Base-by-base conservation (phyloP, 805 yeast genomes). In the Pichia californica region DNA sequence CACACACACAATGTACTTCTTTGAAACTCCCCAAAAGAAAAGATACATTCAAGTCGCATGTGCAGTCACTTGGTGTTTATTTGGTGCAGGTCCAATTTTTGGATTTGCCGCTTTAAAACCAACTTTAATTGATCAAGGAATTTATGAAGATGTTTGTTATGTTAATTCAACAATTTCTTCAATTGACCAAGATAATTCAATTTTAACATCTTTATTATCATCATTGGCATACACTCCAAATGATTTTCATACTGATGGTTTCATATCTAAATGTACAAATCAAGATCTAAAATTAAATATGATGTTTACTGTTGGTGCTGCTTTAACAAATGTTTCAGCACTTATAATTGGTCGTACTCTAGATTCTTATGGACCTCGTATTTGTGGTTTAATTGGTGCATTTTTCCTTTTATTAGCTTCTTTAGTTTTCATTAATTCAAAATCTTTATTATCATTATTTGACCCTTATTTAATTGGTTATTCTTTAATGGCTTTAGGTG, bases 31-130 rank as follows among this genome's bases (percentile, higher is more conserved):
- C 1, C 26, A 46, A n/a, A 53, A 47, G 20, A 67, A 49, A 31
- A 60, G 72, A 47, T 30, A 69, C 9, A 29, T 55, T 18, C 81
- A 75, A 56, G 69, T 73, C 35, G 57, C 54, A 14, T 69, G 77
- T 61, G 79, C 81, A 18, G 73, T 74, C 18, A 46, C 64, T 15
- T 76, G 80, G 80, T 74, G 79, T 52, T 58, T 76, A 8, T 57
- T 76, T 23, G 72, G 79, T 5, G 80, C 77, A 3, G 81, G 81
- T 5, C 78, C 79, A 3, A 72, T 75, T 29, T 76, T 76, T 55
- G 81, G 81, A 6, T 76, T 76, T 62, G 81, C 81, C 7, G 81
- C 81, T 14, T 61, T 76, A 52, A 76, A 76, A 49, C 81, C 81
- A 9, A 63, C 73, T 5, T 59, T 76, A 32, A 68, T 76, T 36